Evolutionary conservation across 139 green algal genomes (phyloP).

Genomic region (Coelastrella sp.): DNA sequence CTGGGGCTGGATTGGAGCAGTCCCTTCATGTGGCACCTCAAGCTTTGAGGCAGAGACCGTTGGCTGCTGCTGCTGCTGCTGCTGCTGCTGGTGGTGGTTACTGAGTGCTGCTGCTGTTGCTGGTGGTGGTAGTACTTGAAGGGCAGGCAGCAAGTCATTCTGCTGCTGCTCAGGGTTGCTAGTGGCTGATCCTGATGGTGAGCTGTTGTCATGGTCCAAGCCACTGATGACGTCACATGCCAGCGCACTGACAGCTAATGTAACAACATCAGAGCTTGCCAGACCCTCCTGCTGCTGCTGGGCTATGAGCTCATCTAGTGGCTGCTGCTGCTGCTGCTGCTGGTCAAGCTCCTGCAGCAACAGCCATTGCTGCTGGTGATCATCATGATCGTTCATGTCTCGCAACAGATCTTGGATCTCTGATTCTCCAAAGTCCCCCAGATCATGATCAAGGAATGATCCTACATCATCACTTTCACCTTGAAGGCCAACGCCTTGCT

Average conservation of each 20-base stretch:
- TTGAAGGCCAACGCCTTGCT: background rate
- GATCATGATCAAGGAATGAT: background rate
- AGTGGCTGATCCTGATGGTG: background rate
- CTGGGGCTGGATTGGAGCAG: background rate
- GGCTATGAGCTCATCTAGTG: background rate
- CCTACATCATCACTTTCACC: background rate
- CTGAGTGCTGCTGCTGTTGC: background rate
- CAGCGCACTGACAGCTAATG: background rate
- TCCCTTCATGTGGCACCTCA: background rate
- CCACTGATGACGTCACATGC: background rate
- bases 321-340: constrained; percentile 2
- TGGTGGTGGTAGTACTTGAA: background rate
- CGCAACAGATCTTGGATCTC: background rate
- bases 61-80: background rate
- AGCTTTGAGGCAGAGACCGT: background rate
- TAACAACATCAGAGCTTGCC: background rate
- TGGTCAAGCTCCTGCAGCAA: background rate
- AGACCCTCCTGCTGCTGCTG: constrained; percentile 2
- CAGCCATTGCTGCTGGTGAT: background rate
- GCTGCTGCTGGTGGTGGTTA: background rate
- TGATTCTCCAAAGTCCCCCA: background rate
- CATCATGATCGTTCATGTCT: background rate
- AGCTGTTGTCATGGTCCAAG: background rate
- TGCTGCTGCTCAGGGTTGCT: background rate
- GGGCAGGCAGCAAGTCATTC: background rate